Evolutionary conservation across 768 basidiomycete genomes (phyloP), one percentile per base, ranked within the genome.

Genomic region (Panaeolus cyanescens): DNA sequence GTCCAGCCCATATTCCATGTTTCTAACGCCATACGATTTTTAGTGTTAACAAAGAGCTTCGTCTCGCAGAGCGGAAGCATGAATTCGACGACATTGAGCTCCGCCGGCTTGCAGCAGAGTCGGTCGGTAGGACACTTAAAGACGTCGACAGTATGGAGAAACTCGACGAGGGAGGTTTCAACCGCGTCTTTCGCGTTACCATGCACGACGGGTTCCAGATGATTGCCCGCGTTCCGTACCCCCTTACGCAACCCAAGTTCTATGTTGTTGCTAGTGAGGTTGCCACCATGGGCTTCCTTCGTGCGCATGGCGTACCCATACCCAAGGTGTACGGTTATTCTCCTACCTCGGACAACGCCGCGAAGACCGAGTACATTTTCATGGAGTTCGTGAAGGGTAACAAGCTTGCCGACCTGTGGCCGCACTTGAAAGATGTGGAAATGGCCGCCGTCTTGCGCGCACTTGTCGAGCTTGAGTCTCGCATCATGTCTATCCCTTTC

Each of bases 401-500:
- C 0, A 77, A 72, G 8, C 58, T 83, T 0, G 75, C 69, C 71
- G 75, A 85, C 54, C 55, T 82, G 30, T 83, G 76, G 78, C 31
- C 65, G 15, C 65, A 75, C 12, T 70, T 83, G 17, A 68, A 59
- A 65, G 77, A 79, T 62, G 13, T 1, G 60, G 76, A 81, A 5
- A 70, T 82, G 65, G 60, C 68, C 65, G 82, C 80, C 0, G 50
- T 84, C 72, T 58, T 74, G 61, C 77, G 74, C 55, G 80, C 84
- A 64, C 71, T 85, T 68, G 73, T 66, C 69, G 28, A 83, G 63
- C 73, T 86, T 65, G 82, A 85, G 71, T 75, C 79, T 0, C 55
- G 63, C 6, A 80, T 83, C 74, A 83, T 82, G 82, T 78, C 77
- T n/a, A 72, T 77, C 36, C 0, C 74, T 62, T 83, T 83, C 65